Conservation (phyloP, 139 green algal species). For the Raphidocelis subcapitata region DNA sequence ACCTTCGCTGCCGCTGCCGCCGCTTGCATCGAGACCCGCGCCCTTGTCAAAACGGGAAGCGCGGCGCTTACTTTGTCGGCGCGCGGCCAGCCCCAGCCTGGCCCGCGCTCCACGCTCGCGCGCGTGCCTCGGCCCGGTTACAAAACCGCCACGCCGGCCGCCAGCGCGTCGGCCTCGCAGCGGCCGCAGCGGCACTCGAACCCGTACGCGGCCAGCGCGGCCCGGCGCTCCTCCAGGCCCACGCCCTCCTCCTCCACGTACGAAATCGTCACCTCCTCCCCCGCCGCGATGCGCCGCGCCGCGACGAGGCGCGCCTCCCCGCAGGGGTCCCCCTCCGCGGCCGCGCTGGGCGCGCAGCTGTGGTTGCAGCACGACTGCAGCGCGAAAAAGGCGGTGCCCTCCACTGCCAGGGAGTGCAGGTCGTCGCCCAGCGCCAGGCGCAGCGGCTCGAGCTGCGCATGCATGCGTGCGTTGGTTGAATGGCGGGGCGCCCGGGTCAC, state of each 20-base stretch:
- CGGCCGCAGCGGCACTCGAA: conserved; percentile 73
- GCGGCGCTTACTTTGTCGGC: too few relatives aligned
- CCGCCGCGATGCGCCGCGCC: conserved; percentile 40
- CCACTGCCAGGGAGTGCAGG: not conserved
- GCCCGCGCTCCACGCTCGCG: too few relatives aligned
- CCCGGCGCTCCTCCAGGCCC: conserved; percentile 37
- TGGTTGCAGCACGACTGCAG: conserved; percentile 92
- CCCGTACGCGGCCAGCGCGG: conserved; percentile 77
- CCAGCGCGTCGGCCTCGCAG: conserved; percentile 28
- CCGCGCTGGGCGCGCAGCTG: conserved; percentile 79
- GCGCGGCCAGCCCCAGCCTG: too few relatives aligned
- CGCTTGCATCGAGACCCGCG: too few relatives aligned
- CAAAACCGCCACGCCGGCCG: not conserved
- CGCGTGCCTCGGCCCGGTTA: too few relatives aligned
- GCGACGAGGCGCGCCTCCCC: conserved; percentile 58
- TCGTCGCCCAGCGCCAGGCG: not conserved
- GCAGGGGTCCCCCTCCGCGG: conserved; percentile 48
- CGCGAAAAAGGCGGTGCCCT: conserved; percentile 84
- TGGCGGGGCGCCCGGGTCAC: not conserved
- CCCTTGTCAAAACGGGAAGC: too few relatives aligned
- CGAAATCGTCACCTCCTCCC: conserved; percentile 74
- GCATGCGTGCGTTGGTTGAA: not conserved
- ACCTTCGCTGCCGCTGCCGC: too few relatives aligned
- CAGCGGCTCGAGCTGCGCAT: not conserved
- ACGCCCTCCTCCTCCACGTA: conserved; percentile 60